A percentile compares a stretch with the other conserved stretches of the same genome.
Conservation (phyloP, 352 stramenopile genomes). For the Phytopythium kandeliae region DNA sequence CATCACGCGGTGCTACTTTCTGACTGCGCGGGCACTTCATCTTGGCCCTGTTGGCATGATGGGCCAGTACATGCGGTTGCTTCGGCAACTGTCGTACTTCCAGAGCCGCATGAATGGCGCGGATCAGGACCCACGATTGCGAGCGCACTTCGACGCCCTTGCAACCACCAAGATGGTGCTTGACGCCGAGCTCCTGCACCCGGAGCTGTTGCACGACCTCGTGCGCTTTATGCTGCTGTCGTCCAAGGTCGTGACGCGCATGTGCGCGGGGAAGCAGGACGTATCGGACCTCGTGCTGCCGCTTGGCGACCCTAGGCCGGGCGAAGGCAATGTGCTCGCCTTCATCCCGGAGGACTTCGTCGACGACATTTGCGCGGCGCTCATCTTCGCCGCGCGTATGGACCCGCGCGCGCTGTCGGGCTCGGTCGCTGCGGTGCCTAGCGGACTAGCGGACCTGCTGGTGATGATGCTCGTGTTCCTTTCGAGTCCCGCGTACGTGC, state of each 20-base stretch:
- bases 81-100: constrained; percentile 88
- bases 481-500: constrained; percentile 79
- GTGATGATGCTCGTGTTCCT: constrained; percentile 90
- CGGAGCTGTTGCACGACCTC: constrained; percentile 73
- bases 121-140: constrained; percentile 58
- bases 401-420: constrained; percentile 69
- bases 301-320: constrained; percentile 25
- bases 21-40: constrained; percentile 89
- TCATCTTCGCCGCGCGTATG: constrained; percentile 90
- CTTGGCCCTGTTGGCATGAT: constrained; percentile 87
- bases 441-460: constrained; percentile 84
- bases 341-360: constrained; percentile 95
- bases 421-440: constrained; percentile 5
- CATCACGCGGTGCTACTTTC: constrained; percentile 96
- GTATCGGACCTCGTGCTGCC: constrained; percentile 20
- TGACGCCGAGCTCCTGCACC: constrained; percentile 72
- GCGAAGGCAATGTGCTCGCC: constrained; percentile 39
- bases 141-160: constrained; percentile 70
- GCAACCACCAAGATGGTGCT: constrained; percentile 72
- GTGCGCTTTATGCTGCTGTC: constrained; percentile 70
- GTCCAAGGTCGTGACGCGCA: constrained; percentile 44
- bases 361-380: constrained; percentile 90
- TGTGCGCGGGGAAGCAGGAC: constrained; percentile 28
- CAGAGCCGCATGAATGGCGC: constrained; percentile 71
- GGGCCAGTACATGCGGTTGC: constrained; percentile 78